Percentiles rank a stretch among this genome's conserved stretches.
phyloP scores from a whole-genome alignment of 768 basidiomycete species.

The Trametes gibbosa region DNA sequence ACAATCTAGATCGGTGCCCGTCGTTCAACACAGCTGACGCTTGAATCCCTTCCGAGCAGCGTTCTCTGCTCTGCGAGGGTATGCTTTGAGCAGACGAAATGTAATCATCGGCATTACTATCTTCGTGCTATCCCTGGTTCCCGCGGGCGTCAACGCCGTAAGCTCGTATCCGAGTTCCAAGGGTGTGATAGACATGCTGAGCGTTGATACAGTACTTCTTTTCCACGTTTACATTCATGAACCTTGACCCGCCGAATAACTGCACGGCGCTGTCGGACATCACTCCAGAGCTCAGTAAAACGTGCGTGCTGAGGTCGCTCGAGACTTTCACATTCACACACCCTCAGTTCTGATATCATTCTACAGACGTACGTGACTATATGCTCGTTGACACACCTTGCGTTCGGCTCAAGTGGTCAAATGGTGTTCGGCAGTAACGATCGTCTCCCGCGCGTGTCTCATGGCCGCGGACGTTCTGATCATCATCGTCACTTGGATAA shows the following conservation, averaged over 20 bases:
- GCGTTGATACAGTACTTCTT: slow-evolving; percentile 1
- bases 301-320: neutral
- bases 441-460: slow-evolving; percentile 4
- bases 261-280: slow-evolving; percentile 9
- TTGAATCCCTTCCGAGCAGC: neutral
- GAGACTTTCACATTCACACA: neutral
- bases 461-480: slow-evolving; percentile 4
- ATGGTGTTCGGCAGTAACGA: neutral
- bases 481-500: slow-evolving; percentile 5
- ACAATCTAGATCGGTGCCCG: too few relatives aligned
- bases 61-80: slow-evolving; percentile 1
- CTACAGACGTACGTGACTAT: neutral
- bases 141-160: slow-evolving; percentile 6
- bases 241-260: neutral
- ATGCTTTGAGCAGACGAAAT: slow-evolving; percentile 6
- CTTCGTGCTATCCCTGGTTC: neutral
- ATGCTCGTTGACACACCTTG: too few relatives aligned
- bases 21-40: neutral
- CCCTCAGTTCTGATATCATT: neutral
- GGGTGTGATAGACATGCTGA: neutral
- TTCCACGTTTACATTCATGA: slow-evolving; percentile 4
- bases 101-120: neutral
- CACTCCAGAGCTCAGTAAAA: slow-evolving; percentile 1
- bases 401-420: neutral
- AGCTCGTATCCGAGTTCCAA: neutral